Evolutionary conservation across 306 rosid species (phyloP).

Genomic region (Vigna unguiculata): DNA sequence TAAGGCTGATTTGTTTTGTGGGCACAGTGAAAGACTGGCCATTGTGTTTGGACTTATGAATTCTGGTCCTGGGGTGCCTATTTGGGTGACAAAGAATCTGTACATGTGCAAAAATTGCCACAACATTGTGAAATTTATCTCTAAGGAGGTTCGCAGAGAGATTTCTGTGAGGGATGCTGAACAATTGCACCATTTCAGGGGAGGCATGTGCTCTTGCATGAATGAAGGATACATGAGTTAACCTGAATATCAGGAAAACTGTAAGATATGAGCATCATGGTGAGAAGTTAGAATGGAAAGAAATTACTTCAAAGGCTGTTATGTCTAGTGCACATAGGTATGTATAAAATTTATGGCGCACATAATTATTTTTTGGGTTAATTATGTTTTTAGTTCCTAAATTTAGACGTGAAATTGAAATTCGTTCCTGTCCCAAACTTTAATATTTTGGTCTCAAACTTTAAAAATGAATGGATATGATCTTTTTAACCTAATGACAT

Average conservation of each 20-base stretch:
- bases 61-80: conserved; percentile 82
- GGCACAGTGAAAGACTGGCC: conserved; percentile 91
- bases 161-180: conserved; percentile 83
- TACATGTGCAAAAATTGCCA: conserved; percentile 91
- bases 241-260: conserved; percentile 39
- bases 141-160: conserved; percentile 81
- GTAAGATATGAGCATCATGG: conserved; percentile 34
- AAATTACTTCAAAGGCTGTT: conserved; percentile 21
- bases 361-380: not conserved
- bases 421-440: too few species aligned
- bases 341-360: not conserved
- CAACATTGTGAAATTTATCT: conserved; percentile 68
- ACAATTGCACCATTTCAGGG: conserved; percentile 88
- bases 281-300: conserved; percentile 31
- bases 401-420: too few species aligned
- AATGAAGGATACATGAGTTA: conserved; percentile 68
- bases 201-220: conserved; percentile 86
- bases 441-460: too few species aligned
- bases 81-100: conserved; percentile 89
- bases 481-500: too few species aligned
- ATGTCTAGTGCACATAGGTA: conserved; percentile 10
- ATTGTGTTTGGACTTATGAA: conserved; percentile 78
- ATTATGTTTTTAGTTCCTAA: too few species aligned
- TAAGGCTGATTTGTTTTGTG: conserved; percentile 90
- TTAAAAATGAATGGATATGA: too few species aligned